These are phyloP conservation scores for Cardiosporidium cionae DNA, from an alignment of 169 alveolate species.

Conservation along the genomic window DNA sequence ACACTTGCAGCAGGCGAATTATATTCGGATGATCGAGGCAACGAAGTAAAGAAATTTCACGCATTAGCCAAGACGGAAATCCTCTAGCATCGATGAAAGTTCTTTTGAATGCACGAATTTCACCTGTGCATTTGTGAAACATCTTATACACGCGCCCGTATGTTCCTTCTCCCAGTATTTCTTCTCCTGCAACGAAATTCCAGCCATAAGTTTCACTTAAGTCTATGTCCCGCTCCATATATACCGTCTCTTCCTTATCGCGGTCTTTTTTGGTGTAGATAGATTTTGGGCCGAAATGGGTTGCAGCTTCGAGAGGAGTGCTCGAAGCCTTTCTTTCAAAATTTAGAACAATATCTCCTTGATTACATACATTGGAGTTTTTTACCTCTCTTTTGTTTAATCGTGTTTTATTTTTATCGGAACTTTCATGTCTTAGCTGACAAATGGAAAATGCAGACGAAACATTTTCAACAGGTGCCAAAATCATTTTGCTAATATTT, in stretches of 20 bases:
- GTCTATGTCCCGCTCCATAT: neutral
- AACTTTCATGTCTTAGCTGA: too few relatives aligned
- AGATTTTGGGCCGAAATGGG: too few relatives aligned
- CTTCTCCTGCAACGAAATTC: neutral
- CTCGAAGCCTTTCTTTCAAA: too few relatives aligned
- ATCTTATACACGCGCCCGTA: constrained; percentile 26
- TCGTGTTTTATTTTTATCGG: too few relatives aligned
- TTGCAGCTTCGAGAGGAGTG: too few relatives aligned
- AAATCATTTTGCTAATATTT: too few relatives aligned
- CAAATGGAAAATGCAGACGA: too few relatives aligned
- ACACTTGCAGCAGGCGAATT: neutral
- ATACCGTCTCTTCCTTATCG: neutral
- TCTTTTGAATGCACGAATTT: constrained; percentile 19
- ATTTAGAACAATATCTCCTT: too few relatives aligned
- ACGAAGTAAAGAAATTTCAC: neutral
- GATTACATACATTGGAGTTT: too few relatives aligned
- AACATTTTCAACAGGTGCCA: too few relatives aligned
- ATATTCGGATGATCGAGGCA: constrained; percentile 3
- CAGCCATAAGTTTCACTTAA: neutral
- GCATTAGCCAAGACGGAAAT: neutral
- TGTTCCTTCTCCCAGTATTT: constrained; percentile 28
- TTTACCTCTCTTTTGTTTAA: too few relatives aligned
- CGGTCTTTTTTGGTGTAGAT: too few relatives aligned
- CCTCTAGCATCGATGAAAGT: constrained; percentile 9
- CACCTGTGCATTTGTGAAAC: neutral